Evolutionary conservation across 1,284 basidiomycete genomes (phyloP).

Genomic region (Leccinum proximum): DNA sequence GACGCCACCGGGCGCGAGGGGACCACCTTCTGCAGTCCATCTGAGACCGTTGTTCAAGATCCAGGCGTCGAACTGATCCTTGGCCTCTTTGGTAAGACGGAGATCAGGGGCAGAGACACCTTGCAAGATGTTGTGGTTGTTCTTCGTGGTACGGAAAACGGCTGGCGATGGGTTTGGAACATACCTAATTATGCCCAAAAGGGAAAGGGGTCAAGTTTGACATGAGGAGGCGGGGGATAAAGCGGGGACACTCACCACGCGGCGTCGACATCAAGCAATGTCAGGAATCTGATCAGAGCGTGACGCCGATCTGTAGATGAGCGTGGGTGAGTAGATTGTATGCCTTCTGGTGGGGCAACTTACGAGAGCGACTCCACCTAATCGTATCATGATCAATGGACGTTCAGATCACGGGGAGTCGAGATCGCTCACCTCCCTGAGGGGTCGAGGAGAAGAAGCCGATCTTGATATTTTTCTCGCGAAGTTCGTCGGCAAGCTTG

Average conservation of each 20-base stretch:
- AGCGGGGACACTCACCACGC: slow-evolving; percentile 56
- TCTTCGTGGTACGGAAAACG: slow-evolving; percentile 89
- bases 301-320: slow-evolving; percentile 70
- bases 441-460: slow-evolving; percentile 91
- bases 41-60: slow-evolving; percentile 79
- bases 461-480: slow-evolving; percentile 80
- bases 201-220: not conserved
- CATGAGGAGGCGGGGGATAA: slow-evolving; percentile 8
- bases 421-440: slow-evolving; percentile 63
- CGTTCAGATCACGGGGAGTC: not conserved
- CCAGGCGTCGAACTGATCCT: slow-evolving; percentile 84
- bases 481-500: slow-evolving; percentile 78
- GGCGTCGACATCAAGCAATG: slow-evolving; percentile 73
- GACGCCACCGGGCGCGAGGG: slow-evolving; percentile 74
- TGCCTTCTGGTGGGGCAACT: slow-evolving; percentile 27
- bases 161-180: slow-evolving; percentile 84
- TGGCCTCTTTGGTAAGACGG: slow-evolving; percentile 71
- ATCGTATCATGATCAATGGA: slow-evolving; percentile 8
- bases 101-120: slow-evolving; percentile 76
- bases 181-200: slow-evolving; percentile 53
- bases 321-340: slow-evolving; percentile 14
- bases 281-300: slow-evolving; percentile 80
- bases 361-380: slow-evolving; percentile 86
- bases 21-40: slow-evolving; percentile 81
- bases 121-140: slow-evolving; percentile 90